A percentile compares a stretch with the other conserved stretches of the same genome.
These are phyloP conservation scores for Nemania sp. DNA, from an alignment of 2,329 filamentous ascomycete species.

Conservation along the genomic window DNA sequence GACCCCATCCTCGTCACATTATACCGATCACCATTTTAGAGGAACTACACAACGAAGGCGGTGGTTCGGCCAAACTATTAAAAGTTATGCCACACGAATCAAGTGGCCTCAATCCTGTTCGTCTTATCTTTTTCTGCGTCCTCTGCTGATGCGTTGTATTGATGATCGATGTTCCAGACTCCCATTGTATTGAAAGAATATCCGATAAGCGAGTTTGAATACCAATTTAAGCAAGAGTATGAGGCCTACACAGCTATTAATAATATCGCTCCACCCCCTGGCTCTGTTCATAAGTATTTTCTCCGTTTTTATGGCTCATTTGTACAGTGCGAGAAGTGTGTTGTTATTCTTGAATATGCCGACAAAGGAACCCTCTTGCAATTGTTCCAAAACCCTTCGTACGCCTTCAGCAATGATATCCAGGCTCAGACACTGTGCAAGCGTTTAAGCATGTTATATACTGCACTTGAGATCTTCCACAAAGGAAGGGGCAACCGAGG, in stretches of 20 bases:
- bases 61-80: neutral
- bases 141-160: too few relatives aligned
- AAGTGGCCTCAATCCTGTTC: neutral
- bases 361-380: neutral
- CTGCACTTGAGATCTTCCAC: neutral
- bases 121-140: neutral
- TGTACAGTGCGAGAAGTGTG: neutral
- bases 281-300: neutral
- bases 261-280: neutral
- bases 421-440: neutral
- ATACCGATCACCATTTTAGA: neutral
- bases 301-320: conserved; percentile 3
- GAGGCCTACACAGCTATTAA: neutral
- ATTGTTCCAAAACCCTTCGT: neutral
- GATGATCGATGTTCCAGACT: neutral
- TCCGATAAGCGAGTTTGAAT: neutral
- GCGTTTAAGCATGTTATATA: neutral
- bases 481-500: neutral
- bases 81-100: neutral
- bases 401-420: neutral
- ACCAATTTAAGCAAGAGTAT: neutral
- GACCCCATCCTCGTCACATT: neutral
- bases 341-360: neutral
- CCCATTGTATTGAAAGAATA: conserved; percentile 13
- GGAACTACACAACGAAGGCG: neutral